These are phyloP conservation scores for Rhynchosporium graminicola DNA, from an alignment of 2,329 filamentous ascomycete genomes.

Conservation along the genomic window DNA sequence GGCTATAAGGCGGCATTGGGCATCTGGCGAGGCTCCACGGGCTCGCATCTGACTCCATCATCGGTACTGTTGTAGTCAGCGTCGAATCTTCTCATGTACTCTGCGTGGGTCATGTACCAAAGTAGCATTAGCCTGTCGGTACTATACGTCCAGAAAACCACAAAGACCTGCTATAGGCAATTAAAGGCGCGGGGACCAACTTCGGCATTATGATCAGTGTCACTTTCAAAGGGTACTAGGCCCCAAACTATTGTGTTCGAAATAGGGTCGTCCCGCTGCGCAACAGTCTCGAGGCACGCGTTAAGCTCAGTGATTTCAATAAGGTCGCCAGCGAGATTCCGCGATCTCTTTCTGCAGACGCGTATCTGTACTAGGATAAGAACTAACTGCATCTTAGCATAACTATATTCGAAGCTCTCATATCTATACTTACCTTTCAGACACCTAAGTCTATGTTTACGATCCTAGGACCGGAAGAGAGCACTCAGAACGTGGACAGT, in stretches of 20 bases:
- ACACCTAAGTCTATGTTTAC: slow-evolving; percentile 10
- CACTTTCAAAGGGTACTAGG: slow-evolving; percentile 28
- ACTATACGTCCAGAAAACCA: slow-evolving; percentile 29
- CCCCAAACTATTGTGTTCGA: slow-evolving; percentile 28
- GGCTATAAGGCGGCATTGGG: slow-evolving; percentile 66
- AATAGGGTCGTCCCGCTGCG: slow-evolving; percentile 30
- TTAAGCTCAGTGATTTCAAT: slow-evolving; percentile 43
- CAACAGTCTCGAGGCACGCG: slow-evolving; percentile 38
- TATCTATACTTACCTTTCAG: slow-evolving; percentile 24
- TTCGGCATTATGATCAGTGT: slow-evolving; percentile 34
- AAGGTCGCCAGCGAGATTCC: slow-evolving; percentile 46
- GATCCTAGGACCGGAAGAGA: slow-evolving; percentile 43
- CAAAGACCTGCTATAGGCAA: slow-evolving; percentile 31
- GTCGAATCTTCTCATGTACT: slow-evolving; percentile 50
- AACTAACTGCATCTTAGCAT: slow-evolving; percentile 52
- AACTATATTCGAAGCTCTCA: slow-evolving; percentile 49
- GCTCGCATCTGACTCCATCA: slow-evolving; percentile 59
- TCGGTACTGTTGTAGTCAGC: slow-evolving; percentile 61
- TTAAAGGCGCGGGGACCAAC: slow-evolving; percentile 34
- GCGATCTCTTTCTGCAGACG: slow-evolving; percentile 58
- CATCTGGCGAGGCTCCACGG: slow-evolving; percentile 45
- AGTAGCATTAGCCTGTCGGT: slow-evolving; percentile 23
- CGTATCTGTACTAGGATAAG: slow-evolving; percentile 55
- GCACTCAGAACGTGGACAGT: slow-evolving; percentile 46
- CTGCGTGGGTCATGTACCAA: slow-evolving; percentile 46